Evolutionary conservation across 169 alveolate species (phyloP), one percentile per base, ranked within the genome.

Genomic region (Plasmodium relictum): DNA sequence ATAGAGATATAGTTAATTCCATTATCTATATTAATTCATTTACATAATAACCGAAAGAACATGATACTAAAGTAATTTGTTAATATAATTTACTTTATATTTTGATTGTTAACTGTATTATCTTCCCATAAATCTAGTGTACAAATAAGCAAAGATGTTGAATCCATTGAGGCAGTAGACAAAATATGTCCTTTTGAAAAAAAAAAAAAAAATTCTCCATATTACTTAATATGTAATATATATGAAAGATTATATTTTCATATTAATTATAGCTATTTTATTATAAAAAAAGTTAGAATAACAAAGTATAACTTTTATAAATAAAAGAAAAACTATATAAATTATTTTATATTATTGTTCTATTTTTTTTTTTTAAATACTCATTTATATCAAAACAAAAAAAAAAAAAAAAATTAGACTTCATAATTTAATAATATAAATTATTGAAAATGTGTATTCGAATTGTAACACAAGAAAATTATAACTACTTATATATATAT

Each of bases 131-230:
- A 18, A 42, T 42, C 76, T 59, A 68, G 50, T 7, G 89, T 78
- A 54, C 76, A 65, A 42, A 78, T 39, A 6, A 78, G 68, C 70
- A 45, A 41, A 3, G 74, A 50, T 12, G 89, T 65, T 78, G 76
- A 62, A 42, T 78, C 89, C 56, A 78, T 8, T 14, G 89, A 78
- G 24, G 18, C 45, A 16, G 78, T 78, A 78, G 78, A 78, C 70
- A 78, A 58, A 14, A 78, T 41, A 66, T 63, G 41, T 6, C 89
- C 89, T 78, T 63, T 42, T 45, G 58, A 78, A 65, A 48, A 37
- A 26, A 2, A 48, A 63, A 76, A 74, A 54, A 7, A 31, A 63
- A 24, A 0, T 41, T 44, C 10, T 69, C 16, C 24, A 39, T 5
- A 22, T 69, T n/a, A n/a, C n/a, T n/a, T n/a, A n/a, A n/a, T n/a